Conservation (phyloP, 129 eudicot species). For the Sambucus nigra region DNA sequence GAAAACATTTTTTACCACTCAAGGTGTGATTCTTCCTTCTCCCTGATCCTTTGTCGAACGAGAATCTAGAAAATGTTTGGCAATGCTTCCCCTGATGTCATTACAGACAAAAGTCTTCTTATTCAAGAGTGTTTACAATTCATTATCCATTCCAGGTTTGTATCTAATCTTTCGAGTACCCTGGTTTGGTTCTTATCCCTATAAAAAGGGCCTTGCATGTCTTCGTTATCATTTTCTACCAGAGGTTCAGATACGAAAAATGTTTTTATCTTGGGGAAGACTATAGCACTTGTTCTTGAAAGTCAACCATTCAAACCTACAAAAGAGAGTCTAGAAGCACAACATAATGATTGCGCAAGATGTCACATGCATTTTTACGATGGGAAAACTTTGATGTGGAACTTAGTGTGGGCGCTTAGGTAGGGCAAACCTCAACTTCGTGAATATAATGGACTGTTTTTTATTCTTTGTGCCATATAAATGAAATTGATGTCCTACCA, state of each 20-base stretch:
- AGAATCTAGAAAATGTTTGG: slow-evolving; percentile 79
- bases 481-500: no score
- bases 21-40: slow-evolving; percentile 65
- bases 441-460: slow-evolving; percentile 78
- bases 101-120: slow-evolving; percentile 65
- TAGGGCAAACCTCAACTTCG: slow-evolving; percentile 92
- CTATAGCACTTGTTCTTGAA: slow-evolving; percentile 68
- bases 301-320: slow-evolving; percentile 42
- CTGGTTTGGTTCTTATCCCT: no score
- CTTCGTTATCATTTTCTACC: slow-evolving; percentile 15
- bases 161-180: slow-evolving; percentile 30
- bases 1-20: slow-evolving; percentile 46
- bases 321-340: slow-evolving; percentile 68
- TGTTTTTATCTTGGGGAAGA: slow-evolving; percentile 44
- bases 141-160: slow-evolving; percentile 37
- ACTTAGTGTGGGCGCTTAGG: slow-evolving; percentile 60
- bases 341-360: slow-evolving; percentile 77
- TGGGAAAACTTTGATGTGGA: slow-evolving; percentile 62
- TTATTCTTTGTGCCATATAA: no score
- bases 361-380: slow-evolving; percentile 73
- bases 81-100: slow-evolving; percentile 61
- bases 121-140: slow-evolving; percentile 82
- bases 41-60: slow-evolving; percentile 68
- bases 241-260: slow-evolving; percentile 15
- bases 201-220: slow-evolving; percentile 25